Conservation (phyloP, 2,329 filamentous ascomycete species). For the Rasamsonia emersonii region DNA sequence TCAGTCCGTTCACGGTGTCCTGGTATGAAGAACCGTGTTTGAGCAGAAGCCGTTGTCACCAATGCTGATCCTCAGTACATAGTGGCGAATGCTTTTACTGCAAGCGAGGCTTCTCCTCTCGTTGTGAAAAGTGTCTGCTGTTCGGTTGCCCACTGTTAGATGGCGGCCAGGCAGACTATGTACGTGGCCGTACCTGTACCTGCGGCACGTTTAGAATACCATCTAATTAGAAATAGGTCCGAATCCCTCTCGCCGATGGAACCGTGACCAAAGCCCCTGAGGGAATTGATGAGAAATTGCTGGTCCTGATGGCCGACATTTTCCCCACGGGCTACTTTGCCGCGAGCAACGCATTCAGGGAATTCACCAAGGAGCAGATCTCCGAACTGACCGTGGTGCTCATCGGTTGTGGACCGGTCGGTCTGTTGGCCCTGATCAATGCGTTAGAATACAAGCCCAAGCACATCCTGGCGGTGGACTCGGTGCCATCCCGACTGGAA, state of each 20-base stretch:
- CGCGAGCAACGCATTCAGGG: conserved; percentile 65
- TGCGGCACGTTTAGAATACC: conserved; percentile 6
- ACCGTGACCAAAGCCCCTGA: conserved; percentile 68
- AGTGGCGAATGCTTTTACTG: conserved; percentile 78
- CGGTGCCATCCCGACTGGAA: conserved; percentile 64
- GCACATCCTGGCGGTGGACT: conserved; percentile 70
- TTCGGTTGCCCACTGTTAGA: conserved; percentile 65
- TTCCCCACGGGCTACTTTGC: conserved; percentile 81
- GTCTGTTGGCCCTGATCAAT: conserved; percentile 72
- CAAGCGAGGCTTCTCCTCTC: conserved; percentile 63
- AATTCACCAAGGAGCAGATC: conserved; percentile 50
- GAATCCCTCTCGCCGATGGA: conserved; percentile 70
- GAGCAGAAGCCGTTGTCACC: conserved; percentile 1
- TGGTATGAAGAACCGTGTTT: conserved; percentile 45
- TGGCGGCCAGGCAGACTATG: conserved; percentile 74
- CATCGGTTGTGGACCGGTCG: conserved; percentile 78
- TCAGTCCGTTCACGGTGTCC: conserved; percentile 74
- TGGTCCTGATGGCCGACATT: conserved; percentile 88
- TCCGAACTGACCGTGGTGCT: conserved; percentile 64
- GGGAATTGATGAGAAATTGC: conserved; percentile 61
- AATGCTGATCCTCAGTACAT: conserved; percentile 8
- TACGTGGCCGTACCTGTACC: conserved; percentile 21
- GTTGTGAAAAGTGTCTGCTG: conserved; percentile 61
- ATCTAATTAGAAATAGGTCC: conserved; percentile 45
- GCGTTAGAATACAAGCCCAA: conserved; percentile 67